Conservation (phyloP, 768 basidiomycete genomes). For the Tephrocybe sp. region DNA sequence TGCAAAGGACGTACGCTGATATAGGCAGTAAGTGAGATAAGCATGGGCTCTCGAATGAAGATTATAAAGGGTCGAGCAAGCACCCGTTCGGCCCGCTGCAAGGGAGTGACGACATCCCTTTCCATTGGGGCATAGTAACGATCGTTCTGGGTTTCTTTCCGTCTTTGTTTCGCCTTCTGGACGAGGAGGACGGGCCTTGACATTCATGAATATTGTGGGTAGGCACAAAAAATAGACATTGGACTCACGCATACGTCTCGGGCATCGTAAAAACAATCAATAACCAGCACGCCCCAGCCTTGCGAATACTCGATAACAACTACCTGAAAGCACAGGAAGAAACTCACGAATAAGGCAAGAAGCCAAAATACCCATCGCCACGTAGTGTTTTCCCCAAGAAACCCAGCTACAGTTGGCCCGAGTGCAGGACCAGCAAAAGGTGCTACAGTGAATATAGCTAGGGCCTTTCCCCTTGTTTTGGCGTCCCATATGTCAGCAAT, state of each 20-base stretch:
- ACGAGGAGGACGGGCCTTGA: constrained; percentile 55
- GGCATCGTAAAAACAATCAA: constrained; percentile 54
- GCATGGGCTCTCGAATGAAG: constrained; percentile 62
- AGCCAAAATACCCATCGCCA: constrained; percentile 76
- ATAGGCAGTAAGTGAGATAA: constrained; percentile 61
- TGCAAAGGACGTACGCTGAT: constrained; percentile 43
- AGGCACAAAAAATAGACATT: background rate
- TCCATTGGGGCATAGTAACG: constrained; percentile 54
- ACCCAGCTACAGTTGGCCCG: constrained; percentile 54
- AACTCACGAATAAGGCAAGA: constrained; percentile 52
- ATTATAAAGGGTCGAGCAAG: constrained; percentile 61
- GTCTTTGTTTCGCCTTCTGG: constrained; percentile 44
- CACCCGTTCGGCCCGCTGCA: constrained; percentile 42
- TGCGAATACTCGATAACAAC: background rate
- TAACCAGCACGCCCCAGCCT: constrained; percentile 50
- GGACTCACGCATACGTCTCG: constrained; percentile 59
- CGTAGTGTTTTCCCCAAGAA: constrained; percentile 39
- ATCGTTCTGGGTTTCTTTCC: constrained; percentile 50
- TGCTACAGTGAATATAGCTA: constrained; percentile 60
- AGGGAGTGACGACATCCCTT: constrained; percentile 32
- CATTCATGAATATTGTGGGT: background rate
- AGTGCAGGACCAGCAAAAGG: constrained; percentile 68
- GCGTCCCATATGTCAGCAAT: constrained; percentile 66
- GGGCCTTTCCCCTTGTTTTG: constrained; percentile 57
- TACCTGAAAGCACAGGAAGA: background rate